These are phyloP conservation scores for Pontederia paniculata DNA, from an alignment of 176 grass and related monocot genomes.

Conservation along the genomic window DNA sequence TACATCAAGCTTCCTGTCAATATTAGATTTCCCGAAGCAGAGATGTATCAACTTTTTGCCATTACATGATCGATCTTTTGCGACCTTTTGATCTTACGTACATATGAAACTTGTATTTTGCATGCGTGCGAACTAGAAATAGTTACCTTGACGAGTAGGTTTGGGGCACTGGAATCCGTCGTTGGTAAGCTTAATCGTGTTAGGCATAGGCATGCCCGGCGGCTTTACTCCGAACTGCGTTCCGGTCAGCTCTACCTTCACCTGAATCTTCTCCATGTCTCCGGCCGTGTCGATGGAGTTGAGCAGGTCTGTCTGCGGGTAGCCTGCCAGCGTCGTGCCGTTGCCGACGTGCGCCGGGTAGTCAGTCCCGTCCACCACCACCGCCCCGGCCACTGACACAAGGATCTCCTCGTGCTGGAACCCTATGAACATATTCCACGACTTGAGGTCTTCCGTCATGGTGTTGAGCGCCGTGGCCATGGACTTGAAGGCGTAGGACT, in stretches of 20 bases:
- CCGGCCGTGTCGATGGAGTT: conserved; percentile 89
- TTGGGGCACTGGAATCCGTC: conserved; percentile 61
- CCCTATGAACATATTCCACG: conserved; percentile 82
- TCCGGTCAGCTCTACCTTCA: conserved; percentile 53
- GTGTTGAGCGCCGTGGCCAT: conserved; percentile 56
- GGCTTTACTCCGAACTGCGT: conserved; percentile 84
- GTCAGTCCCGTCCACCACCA: conserved; percentile 48
- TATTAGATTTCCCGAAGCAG: no score
- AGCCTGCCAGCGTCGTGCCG: conserved; percentile 47
- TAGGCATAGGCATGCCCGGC: conserved; percentile 65
- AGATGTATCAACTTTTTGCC: no score
- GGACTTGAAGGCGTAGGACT: conserved; percentile 82
- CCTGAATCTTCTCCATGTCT: conserved; percentile 55
- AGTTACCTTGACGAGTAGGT: conserved; percentile 4
- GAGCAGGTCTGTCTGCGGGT: conserved; percentile 58
- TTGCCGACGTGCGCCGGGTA: conserved; percentile 56
- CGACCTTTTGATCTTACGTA: no score
- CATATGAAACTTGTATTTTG: no score
- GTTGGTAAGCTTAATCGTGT: conserved; percentile 61
- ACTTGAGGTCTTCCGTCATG: conserved; percentile 56
- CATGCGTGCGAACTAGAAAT: neutral
- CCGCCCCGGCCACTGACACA: conserved; percentile 47
- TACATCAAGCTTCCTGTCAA: conserved; percentile 54
- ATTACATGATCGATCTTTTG: no score
- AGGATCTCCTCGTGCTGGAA: conserved; percentile 86